Percentiles rank a stretch among this genome's conserved stretches.
These are phyloP conservation scores for Leishmania major DNA, from an alignment of 208 protist species.

Conservation along the genomic window DNA sequence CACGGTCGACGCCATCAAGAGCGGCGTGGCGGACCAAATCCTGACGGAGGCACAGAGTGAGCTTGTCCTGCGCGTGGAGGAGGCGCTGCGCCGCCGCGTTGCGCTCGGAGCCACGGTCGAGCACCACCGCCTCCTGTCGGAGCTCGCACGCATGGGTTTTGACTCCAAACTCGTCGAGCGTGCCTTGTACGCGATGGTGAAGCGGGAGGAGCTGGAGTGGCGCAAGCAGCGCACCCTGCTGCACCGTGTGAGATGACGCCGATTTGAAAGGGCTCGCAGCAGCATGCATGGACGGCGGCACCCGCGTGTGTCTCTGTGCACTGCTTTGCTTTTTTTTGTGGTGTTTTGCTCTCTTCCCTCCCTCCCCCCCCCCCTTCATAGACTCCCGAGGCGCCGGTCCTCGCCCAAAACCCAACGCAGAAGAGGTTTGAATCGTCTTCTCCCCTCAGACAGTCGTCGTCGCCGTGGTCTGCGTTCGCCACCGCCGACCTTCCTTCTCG, in stretches of 20 bases:
- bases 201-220: constrained; percentile 89
- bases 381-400: background rate
- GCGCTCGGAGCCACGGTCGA: constrained; percentile 86
- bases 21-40: constrained; percentile 71
- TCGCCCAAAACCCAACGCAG: background rate
- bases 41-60: constrained; percentile 88
- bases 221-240: constrained; percentile 88
- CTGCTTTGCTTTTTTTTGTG: background rate
- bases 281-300: background rate
- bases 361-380: background rate
- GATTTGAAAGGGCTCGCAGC: background rate
- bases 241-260: constrained; percentile 60
- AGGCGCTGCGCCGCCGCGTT: constrained; percentile 81
- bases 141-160: constrained; percentile 86
- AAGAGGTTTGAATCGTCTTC: background rate
- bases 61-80: constrained; percentile 83
- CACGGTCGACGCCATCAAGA: constrained; percentile 95
- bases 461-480: background rate
- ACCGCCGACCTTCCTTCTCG: background rate
- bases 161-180: constrained; percentile 86
- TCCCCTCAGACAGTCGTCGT: background rate
- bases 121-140: constrained; percentile 75
- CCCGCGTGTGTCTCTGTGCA: background rate
- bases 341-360: background rate
- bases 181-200: constrained; percentile 89